phyloP scores from a whole-genome alignment of 1,284 basidiomycete species.

The Naganishia liquefaciens region DNA sequence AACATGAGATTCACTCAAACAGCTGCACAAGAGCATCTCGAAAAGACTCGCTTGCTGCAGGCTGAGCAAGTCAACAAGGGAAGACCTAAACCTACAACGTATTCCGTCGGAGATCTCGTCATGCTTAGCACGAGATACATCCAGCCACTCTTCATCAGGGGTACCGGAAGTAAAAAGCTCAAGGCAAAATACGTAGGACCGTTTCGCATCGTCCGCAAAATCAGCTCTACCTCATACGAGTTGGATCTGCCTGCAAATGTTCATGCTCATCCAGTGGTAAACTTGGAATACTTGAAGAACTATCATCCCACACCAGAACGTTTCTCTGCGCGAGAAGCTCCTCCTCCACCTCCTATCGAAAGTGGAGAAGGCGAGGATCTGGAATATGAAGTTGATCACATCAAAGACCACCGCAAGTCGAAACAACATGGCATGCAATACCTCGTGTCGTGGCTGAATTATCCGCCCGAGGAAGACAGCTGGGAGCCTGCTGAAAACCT shows the following conservation, averaged over 20 bases:
- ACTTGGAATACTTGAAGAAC: constrained; percentile 19
- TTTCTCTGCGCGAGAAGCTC: background rate
- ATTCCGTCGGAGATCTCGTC: constrained; percentile 1
- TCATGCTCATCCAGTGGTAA: constrained; percentile 3
- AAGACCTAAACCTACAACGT: background rate
- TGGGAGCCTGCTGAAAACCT: constrained; percentile 17
- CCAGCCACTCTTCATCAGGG: background rate
- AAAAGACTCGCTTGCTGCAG: background rate
- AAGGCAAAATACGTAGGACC: constrained; percentile 17
- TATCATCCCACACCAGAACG: constrained; percentile 1
- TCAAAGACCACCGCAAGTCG: constrained; percentile 6
- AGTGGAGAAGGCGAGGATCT: background rate
- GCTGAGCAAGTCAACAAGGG: constrained; percentile 10
- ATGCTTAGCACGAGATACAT: constrained; percentile 21
- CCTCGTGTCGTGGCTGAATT: constrained; percentile 11
- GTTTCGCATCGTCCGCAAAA: background rate
- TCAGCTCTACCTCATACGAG: constrained; percentile 7
- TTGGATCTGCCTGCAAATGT: constrained; percentile 13
- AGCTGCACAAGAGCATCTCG: background rate
- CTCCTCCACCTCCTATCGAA: constrained; percentile 7
- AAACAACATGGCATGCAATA: background rate
- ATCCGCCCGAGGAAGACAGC: constrained; percentile 9
- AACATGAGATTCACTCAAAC: background rate
- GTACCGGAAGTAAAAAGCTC: constrained; percentile 15
- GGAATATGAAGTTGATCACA: constrained; percentile 19